Conservation (phyloP, 2,329 filamentous ascomycete genomes). For the Alternaria sp. region DNA sequence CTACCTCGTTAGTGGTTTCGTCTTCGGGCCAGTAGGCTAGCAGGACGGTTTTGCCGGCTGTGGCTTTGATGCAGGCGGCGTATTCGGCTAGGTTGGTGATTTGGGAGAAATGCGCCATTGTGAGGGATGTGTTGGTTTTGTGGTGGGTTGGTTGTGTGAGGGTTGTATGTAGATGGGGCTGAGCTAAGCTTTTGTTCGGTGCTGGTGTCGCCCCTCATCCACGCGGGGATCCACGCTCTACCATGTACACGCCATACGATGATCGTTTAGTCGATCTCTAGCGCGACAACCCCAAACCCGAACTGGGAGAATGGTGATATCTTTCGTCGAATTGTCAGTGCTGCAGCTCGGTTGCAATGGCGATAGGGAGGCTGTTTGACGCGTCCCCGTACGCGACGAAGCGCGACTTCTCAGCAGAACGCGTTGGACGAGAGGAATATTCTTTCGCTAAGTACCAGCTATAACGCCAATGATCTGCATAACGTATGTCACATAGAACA, state of each 20-base stretch:
- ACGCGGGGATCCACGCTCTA: background rate
- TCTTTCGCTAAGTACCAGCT: background rate
- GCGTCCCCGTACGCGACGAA: background rate
- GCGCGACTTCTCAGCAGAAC: background rate
- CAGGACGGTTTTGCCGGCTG: constrained; percentile 27
- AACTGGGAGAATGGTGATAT: background rate
- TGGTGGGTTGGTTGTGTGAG: background rate
- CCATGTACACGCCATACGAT: background rate
- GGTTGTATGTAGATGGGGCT: background rate
- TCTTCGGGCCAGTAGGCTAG: constrained; percentile 33
- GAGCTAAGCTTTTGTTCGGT: background rate
- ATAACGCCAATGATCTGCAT: fast-evolving
- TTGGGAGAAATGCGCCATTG: constrained; percentile 18
- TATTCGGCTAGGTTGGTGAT: constrained; percentile 25
- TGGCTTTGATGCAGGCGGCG: constrained; percentile 19
- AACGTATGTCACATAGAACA: background rate
- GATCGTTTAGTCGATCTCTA: background rate
- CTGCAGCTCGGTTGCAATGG: background rate
- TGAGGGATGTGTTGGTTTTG: background rate
- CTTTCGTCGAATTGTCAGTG: background rate
- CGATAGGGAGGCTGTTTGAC: background rate
- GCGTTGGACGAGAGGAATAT: background rate
- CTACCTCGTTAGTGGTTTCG: constrained; percentile 20
- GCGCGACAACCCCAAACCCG: background rate
- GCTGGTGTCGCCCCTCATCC: background rate